These are phyloP conservation scores for Cetraspora pellucida DNA, from an alignment of 192 early-diverging fungal genomes.

Conservation along the genomic window DNA sequence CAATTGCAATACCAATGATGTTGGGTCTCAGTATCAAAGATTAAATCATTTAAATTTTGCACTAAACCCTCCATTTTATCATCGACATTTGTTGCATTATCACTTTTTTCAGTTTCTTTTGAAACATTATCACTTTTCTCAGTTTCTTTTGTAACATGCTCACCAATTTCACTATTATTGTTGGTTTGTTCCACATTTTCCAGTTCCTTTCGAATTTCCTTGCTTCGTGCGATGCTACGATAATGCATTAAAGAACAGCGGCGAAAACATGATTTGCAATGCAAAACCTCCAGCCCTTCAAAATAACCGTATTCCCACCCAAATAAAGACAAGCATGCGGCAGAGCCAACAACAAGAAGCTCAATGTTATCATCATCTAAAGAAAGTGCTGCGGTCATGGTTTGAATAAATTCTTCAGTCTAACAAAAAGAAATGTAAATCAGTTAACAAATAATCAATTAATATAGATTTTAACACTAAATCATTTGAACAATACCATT, in stretches of 20 bases:
- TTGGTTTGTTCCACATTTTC: not conserved
- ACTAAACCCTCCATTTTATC: not conserved
- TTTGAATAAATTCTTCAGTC: slow-evolving; percentile 28
- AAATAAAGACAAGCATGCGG: slow-evolving; percentile 28
- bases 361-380: slow-evolving; percentile 4
- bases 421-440: slow-evolving; percentile 1
- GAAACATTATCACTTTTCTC: not conserved
- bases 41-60: not conserved
- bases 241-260: not conserved
- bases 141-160: no score
- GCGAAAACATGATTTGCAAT: slow-evolving; percentile 19
- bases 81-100: not conserved
- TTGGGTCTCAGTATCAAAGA: slow-evolving; percentile 25
- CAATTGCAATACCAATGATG: slow-evolving; percentile 29
- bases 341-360: not conserved
- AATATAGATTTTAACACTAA: not conserved
- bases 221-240: not conserved
- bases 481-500: not conserved
- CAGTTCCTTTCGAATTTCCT: not conserved
- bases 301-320: slow-evolving; percentile 17
- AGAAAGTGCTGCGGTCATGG: not conserved
- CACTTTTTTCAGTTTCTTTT: not conserved
- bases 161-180: not conserved
- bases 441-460: not conserved
- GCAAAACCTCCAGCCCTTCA: not conserved